These are phyloP conservation scores for Sporisorium reilianum DNA, from an alignment of 1,284 basidiomycete species.

Conservation along the genomic window DNA sequence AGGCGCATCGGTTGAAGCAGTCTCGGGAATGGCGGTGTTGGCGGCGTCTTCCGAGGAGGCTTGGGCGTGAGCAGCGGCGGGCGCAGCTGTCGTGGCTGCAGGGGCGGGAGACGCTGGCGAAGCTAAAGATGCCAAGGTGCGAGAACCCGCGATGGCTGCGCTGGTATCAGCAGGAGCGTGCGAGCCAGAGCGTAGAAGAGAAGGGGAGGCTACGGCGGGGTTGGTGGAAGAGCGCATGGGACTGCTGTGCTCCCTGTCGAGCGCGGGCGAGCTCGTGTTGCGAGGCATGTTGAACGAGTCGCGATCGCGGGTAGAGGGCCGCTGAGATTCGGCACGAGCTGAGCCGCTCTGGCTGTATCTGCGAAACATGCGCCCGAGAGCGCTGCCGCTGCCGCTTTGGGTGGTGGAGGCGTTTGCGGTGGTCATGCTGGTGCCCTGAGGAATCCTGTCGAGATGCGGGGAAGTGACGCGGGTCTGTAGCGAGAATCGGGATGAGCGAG, in stretches of 20 bases:
- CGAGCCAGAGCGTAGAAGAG: slow-evolving; percentile 32
- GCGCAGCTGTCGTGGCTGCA: slow-evolving; percentile 1
- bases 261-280: slow-evolving; percentile 33
- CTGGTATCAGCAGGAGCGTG: slow-evolving; percentile 9
- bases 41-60: slow-evolving; percentile 12
- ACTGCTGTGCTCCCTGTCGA: slow-evolving; percentile 22
- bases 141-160: slow-evolving; percentile 12
- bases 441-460: slow-evolving; percentile 8
- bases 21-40: slow-evolving; percentile 3
- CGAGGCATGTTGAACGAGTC: slow-evolving; percentile 28
- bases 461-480: slow-evolving; percentile 15
- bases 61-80: background rate
- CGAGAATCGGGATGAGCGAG: slow-evolving; percentile 20
- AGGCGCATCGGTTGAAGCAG: slow-evolving; percentile 10
- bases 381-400: slow-evolving; percentile 27
- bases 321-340: slow-evolving; percentile 20
- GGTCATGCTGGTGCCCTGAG: slow-evolving; percentile 20
- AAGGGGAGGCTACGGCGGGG: slow-evolving; percentile 8
- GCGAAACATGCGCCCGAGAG: slow-evolving; percentile 62
- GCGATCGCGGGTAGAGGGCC: slow-evolving; percentile 27
- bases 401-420: slow-evolving; percentile 14
- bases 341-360: slow-evolving; percentile 56
- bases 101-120: slow-evolving; percentile 12
- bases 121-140: slow-evolving; percentile 19
- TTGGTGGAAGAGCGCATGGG: slow-evolving; percentile 18